Conservation (phyloP, 2,329 filamentous ascomycete species). For the Colletotrichum endophyticum region DNA sequence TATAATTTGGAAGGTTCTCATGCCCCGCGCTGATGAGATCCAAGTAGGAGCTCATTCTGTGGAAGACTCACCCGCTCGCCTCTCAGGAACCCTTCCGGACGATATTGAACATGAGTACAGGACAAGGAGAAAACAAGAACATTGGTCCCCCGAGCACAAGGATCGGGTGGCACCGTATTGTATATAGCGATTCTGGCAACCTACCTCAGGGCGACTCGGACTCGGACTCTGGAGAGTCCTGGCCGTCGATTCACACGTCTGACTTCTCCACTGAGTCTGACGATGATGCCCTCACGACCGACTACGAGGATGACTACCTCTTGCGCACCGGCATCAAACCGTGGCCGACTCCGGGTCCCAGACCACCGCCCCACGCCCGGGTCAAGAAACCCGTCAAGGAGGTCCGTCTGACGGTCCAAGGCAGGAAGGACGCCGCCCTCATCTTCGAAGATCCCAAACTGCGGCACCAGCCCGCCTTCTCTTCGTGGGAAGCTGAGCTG, state of each 20-base stretch:
- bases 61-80: too few relatives aligned
- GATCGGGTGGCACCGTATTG: too few relatives aligned
- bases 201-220: rapidly evolving
- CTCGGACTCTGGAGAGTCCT: background rate
- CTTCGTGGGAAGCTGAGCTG: background rate
- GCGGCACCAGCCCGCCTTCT: background rate
- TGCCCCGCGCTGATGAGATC: background rate
- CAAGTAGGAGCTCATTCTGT: background rate
- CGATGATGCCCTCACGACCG: background rate
- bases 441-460: background rate
- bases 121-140: background rate
- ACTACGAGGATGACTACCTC: background rate
- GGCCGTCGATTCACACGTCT: background rate
- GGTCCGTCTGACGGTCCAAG: background rate
- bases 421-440: background rate
- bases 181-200: background rate
- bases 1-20: background rate
- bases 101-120: background rate
- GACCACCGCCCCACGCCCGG: background rate
- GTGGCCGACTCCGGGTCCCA: background rate
- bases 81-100: too few relatives aligned
- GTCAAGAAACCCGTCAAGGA: background rate
- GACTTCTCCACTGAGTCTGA: background rate
- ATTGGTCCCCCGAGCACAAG: too few relatives aligned
- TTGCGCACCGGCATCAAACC: background rate